Base-by-base conservation (phyloP, 2,329 filamentous ascomycete genomes). In the Colletotrichum tropicale region DNA sequence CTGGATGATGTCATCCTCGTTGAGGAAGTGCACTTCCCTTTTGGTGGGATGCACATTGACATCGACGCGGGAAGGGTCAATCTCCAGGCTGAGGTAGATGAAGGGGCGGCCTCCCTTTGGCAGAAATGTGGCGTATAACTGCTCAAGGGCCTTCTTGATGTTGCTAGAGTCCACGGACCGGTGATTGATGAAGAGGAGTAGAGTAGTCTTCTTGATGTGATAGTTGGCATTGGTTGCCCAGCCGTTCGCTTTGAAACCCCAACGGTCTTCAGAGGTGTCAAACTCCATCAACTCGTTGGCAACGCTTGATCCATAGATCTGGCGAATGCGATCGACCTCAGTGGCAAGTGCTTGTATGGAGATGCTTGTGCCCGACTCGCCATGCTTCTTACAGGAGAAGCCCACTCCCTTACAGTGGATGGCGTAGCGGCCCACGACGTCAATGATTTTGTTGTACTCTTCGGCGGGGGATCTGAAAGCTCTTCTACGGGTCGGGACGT, bases 41-140 rank as follows among this genome's bases (percentile, higher is more conserved):
- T 99, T 99, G 0, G 97, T 99, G 0, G 97, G 97, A 83, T 99
- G 97, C 1, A 99, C 94, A 80, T 99, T 99, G 81, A 99, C 98
- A 83, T 99, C 97, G 6, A 99, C 95, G 69, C 96, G 90, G 30
- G 94, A 92, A 2, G 97, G 96, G 79, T 98, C 96, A 73, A 99
- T 98, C 75, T 98, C 94, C 4, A 99, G 89, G 81, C 94, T 97
- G 30, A 99, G 89, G 81, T 99, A 99, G 73, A 96, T 89, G 82
- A 98, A 99, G 0, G 97, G 97, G 81, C 98, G 97, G 3, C 96
- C 95, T 38, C 95, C 95, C 85, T 98, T 99, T 0, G 97, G 97
- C 6, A 99, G 87, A 78, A 98, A 98, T 2, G 91, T 88, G 12
- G 93, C 90, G 83, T 98, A 99, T 0, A 94, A 96, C 81, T 98